phyloP scores from a whole-genome alignment of 257 asterid genomes.

The Solanum appendiculatum region DNA sequence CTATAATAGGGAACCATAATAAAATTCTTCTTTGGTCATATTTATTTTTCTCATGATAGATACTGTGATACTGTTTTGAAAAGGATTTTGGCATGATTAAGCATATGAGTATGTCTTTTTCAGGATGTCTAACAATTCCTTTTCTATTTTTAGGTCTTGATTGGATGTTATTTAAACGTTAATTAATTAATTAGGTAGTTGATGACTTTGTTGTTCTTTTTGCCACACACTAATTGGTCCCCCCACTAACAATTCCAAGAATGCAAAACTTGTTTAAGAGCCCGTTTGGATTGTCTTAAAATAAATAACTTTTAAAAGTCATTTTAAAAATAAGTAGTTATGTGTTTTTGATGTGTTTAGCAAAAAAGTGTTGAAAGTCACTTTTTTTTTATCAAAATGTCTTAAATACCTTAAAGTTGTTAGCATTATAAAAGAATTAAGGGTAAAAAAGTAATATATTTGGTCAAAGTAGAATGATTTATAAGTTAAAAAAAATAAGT shows the following conservation, averaged over 20 bases:
- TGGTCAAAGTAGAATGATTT: no score
- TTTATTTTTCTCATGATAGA: constrained; percentile 25
- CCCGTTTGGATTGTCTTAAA: no score
- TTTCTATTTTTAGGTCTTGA: neutral
- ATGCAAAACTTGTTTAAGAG: neutral
- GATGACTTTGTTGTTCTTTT: neutral
- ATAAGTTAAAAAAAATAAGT: no score
- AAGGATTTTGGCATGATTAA: constrained; percentile 17
- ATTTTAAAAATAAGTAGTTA: no score
- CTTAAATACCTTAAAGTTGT: no score
- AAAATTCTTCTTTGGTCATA: neutral
- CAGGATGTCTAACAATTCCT: neutral
- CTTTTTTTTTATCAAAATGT: no score
- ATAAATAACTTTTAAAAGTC: no score
- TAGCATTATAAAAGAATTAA: no score
- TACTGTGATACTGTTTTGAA: constrained; percentile 18
- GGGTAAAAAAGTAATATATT: no score
- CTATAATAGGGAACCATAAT: neutral
- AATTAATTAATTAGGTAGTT: neutral
- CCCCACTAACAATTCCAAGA: neutral
- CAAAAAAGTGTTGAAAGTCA: no score
- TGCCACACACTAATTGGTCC: neutral
- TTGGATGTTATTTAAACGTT: neutral
- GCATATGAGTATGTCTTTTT: neutral
- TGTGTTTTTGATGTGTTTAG: no score